phyloP scores from a whole-genome alignment of 1,139 yeast genomes.

The Blastobotrys arbuscula region DNA sequence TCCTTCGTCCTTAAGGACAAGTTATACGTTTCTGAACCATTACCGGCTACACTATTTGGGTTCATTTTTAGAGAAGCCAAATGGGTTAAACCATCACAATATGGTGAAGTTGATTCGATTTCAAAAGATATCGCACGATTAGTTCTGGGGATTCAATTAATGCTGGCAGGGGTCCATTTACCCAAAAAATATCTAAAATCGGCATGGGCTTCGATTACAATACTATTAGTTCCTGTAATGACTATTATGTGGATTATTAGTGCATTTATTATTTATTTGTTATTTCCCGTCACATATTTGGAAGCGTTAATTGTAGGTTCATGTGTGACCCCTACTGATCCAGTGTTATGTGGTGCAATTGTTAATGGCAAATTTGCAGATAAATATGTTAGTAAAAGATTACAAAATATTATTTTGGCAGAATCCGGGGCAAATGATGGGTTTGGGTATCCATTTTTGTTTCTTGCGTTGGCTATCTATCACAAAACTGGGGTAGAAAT shows the following conservation, averaged over 20 bases:
- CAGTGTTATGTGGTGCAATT: slow-evolving; percentile 41
- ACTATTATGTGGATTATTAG: slow-evolving; percentile 40
- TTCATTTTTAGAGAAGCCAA: slow-evolving; percentile 24
- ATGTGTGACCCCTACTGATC: slow-evolving; percentile 44
- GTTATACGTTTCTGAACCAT: slow-evolving; percentile 29
- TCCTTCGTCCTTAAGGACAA: slow-evolving; percentile 28
- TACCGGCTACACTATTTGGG: slow-evolving; percentile 32
- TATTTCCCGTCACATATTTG: slow-evolving; percentile 33
- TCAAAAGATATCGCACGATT: slow-evolving; percentile 38
- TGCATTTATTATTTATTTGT: slow-evolving; percentile 35
- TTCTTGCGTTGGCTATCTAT: slow-evolving; percentile 33
- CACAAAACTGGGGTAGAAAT: slow-evolving; percentile 29
- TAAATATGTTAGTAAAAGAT: slow-evolving; percentile 29
- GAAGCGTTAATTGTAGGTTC: slow-evolving; percentile 39
- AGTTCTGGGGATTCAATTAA: slow-evolving; percentile 40
- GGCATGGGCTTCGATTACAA: slow-evolving; percentile 32
- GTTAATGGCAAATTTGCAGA: slow-evolving; percentile 42
- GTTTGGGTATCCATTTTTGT: slow-evolving; percentile 38
- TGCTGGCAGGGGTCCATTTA: slow-evolving; percentile 40
- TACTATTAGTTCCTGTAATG: slow-evolving; percentile 40
- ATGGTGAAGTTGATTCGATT: slow-evolving; percentile 22
- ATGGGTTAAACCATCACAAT: slow-evolving; percentile 25
- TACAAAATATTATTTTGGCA: slow-evolving; percentile 35
- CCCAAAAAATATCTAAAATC: slow-evolving; percentile 37
- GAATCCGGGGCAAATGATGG: slow-evolving; percentile 42